Percentiles rank a stretch among this genome's conserved stretches.
These are phyloP conservation scores for Tulasnella sp. DNA, from an alignment of 768 basidiomycete genomes.

Conservation along the genomic window DNA sequence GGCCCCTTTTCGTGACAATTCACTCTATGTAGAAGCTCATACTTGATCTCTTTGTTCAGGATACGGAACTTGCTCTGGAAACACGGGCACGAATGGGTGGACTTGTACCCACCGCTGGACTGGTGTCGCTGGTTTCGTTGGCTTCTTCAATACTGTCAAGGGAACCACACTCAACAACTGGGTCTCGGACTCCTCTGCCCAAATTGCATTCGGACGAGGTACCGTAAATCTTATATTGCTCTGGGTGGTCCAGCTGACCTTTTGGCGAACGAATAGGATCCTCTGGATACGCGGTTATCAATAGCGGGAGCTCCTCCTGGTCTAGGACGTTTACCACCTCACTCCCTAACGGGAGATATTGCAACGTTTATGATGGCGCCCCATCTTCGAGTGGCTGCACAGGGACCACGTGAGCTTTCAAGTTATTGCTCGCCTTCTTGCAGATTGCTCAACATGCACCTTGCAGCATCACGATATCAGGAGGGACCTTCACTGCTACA, in stretches of 20 bases:
- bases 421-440: too few species aligned
- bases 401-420: constrained; percentile 15
- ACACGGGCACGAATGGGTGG: constrained; percentile 26
- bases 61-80: constrained; percentile 23
- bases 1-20: not conserved
- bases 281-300: constrained; percentile 23
- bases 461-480: constrained; percentile 47
- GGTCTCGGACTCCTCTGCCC: not conserved
- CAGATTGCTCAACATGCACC: not conserved
- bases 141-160: constrained; percentile 25
- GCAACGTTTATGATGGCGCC: constrained; percentile 24
- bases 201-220: constrained; percentile 29
- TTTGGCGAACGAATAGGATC: constrained; percentile 18
- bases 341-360: constrained; percentile 22
- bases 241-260: not conserved
- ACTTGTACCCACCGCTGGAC: constrained; percentile 29
- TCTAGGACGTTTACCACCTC: constrained; percentile 22
- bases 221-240: not conserved
- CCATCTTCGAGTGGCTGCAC: not conserved
- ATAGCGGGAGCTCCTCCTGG: constrained; percentile 14
- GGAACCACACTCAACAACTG: constrained; percentile 24
- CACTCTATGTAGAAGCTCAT: not conserved
- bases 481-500: constrained; percentile 46
- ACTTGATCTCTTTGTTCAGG: not conserved
- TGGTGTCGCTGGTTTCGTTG: constrained; percentile 24